Evolutionary conservation across 2,329 filamentous ascomycete species (phyloP).

Genomic region (Claviceps arundinis): DNA sequence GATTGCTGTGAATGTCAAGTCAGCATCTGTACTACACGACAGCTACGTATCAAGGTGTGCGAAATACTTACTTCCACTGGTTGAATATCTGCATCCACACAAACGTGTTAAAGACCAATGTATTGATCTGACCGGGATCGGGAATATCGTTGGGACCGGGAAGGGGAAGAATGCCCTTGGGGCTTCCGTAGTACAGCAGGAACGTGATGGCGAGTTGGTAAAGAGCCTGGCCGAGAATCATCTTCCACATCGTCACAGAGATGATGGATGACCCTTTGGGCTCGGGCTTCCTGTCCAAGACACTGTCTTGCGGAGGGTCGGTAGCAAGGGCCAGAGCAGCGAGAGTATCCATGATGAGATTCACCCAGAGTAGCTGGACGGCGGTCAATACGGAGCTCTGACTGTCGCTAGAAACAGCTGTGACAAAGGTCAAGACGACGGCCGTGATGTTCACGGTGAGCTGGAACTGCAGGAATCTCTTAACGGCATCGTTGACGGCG

Average conservation of each 20-base stretch:
- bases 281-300: slow-evolving; percentile 63
- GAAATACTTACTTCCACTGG: slow-evolving; percentile 66
- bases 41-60: too few relatives aligned
- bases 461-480: slow-evolving; percentile 66
- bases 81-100: slow-evolving; percentile 99
- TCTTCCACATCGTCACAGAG: slow-evolving; percentile 95
- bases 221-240: slow-evolving; percentile 87
- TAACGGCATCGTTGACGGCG: slow-evolving; percentile 64
- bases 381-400: slow-evolving; percentile 71
- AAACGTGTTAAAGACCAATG: slow-evolving; percentile 93
- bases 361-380: slow-evolving; percentile 91
- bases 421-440: slow-evolving; percentile 76
- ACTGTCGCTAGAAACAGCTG: slow-evolving; percentile 56
- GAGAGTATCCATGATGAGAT: slow-evolving; percentile 94
- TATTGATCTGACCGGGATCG: slow-evolving; percentile 43
- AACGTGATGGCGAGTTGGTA: slow-evolving; percentile 77
- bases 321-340: slow-evolving; percentile 80
- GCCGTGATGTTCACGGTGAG: slow-evolving; percentile 87
- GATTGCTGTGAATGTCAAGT: slow-evolving; percentile 43
- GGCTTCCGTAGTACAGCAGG: slow-evolving; percentile 64
- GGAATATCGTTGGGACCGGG: slow-evolving; percentile 37
- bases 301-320: slow-evolving; percentile 71
- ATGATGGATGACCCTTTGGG: slow-evolving; percentile 50
- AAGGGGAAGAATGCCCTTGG: slow-evolving; percentile 19
- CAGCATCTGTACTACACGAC: slow-evolving; percentile 1